Conservation (phyloP, 106 monocot species). For the Phalaenopsis equestris region DNA sequence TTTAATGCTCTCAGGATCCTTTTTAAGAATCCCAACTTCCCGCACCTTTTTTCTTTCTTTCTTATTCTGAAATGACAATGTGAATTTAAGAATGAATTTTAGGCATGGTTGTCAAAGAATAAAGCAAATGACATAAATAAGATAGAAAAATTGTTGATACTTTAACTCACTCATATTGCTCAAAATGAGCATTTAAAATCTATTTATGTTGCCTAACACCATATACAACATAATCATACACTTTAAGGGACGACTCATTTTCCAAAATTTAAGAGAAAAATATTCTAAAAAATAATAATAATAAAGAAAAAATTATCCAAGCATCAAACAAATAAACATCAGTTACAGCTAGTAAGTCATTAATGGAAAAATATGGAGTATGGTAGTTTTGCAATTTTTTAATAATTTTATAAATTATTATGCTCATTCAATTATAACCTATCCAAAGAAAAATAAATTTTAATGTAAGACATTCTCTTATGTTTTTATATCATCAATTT, state of each 20-base stretch:
- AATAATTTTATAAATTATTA: no score
- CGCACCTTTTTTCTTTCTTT: conserved; percentile 99
- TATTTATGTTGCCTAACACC: neutral
- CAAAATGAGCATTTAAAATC: neutral
- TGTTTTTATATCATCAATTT: no score
- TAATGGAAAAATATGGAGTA: no score
- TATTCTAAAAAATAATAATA: neutral
- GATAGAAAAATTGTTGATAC: neutral
- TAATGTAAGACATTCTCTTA: no score
- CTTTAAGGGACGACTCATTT: neutral
- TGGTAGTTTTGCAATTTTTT: no score
- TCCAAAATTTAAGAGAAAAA: neutral
- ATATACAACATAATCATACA: neutral
- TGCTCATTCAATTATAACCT: no score
- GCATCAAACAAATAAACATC: neutral
- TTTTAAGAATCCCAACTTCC: conserved; percentile 95
- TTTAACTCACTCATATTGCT: neutral
- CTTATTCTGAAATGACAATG: conserved; percentile 58
- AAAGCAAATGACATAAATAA: neutral
- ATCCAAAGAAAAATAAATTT: no score
- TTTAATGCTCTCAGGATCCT: conserved; percentile 80
- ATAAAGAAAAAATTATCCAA: neutral
- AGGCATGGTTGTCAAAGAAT: neutral
- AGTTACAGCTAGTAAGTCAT: no score
- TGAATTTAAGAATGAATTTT: neutral